Base-by-base conservation (phyloP, 202 grass and related monocot species). In the Panicum hallii region DNA sequence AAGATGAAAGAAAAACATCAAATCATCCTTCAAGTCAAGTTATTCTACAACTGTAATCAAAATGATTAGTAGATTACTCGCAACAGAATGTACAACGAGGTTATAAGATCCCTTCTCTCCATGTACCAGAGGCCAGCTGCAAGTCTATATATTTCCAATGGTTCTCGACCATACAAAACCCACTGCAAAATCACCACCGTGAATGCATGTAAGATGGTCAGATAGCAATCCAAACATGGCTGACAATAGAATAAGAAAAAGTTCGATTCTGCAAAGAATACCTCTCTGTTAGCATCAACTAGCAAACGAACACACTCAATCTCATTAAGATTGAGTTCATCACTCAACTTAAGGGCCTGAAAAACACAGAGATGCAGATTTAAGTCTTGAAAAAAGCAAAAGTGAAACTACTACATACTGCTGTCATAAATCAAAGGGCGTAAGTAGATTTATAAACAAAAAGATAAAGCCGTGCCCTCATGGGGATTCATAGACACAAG, bases 101-200 rank as follows among this genome's bases (percentile, higher is more conserved):
- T 94, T 87, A 99, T 99, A 79, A 99, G 82, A 90, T 99, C 89
- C 63, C 91, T 95, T 93, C 93, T 95, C 76, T 99, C 96, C 96
- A 91, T 99, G 85, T 99, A 99, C 96, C 96, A 99, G 55, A 99
- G 88, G 45, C 96, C 93, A 63, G 93, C 93, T 41, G 93, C 93
- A 50, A 99, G 91, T 72, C 93, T 91, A 86, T 88, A 95, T 87
- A 94, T 95, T 83, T 99, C 96, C 74, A 94, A 83, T 45, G 91
- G 90, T 43, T 99, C 93, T 81, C 96, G 90, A 5, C 93, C 93
- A 85, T 91, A 89, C 67, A 99, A 83, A 88, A 95, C 82, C 93
- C 96, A 99, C 96, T 99, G 79, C 47, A 88, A 83, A 84, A 82
- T 72, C 81, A 85, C 6, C 71, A 82, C 9, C n/a, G 77, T 66